Evolutionary conservation across 2,329 filamentous ascomycete genomes (phyloP), one percentile per base, ranked within the genome.

Genomic region (Ceratocystis lukuohia): DNA sequence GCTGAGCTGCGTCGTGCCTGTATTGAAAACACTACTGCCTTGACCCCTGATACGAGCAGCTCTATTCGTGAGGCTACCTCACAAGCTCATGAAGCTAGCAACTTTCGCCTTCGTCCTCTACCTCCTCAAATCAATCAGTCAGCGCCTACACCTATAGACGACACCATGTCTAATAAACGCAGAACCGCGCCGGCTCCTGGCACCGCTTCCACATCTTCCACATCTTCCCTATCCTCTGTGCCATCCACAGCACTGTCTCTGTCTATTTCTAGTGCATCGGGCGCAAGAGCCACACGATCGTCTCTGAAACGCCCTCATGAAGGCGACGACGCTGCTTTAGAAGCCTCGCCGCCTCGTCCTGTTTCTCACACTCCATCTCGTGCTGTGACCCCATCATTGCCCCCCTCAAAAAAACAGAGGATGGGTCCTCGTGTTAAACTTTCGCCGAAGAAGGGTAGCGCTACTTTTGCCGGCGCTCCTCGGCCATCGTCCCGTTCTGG

Each of bases 391-490:
- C 85, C 85, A 5, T 78, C 75, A 65, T 77, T 80, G 56, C 77
- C 80, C 65, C 82, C 81, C 50, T 79, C 78, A 68, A 86, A 86
- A 78, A 86, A 82, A 74, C 77, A 79, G 62, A 82, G 84, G 73
- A 81, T 80, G 65, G 84, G 84, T 48, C 79, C 84, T 68, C 84
- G 86, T 70, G 80, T 87, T 72, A 88, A 88, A 76, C 82, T 80
- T 74, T 88, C 86, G 86, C 88, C 88, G 57, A 92, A 92, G 78
- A 90, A 88, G 77, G 88, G 87, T 75, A 80, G 81, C 69, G 83
- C 85, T 71, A 83, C 84, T 70, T 82, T 85, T 71, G 86, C 86
- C 74, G 88, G 87, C 72, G 80, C 89, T 73, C 82, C 87, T 73
- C 83, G 84, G 72, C 76, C 80, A 71, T 81, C 81, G 77, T 85